Evolutionary conservation across 2,329 filamentous ascomycete species (phyloP), one percentile per base, ranked within the genome.

Genomic region (Cladobotryum mycophilum): DNA sequence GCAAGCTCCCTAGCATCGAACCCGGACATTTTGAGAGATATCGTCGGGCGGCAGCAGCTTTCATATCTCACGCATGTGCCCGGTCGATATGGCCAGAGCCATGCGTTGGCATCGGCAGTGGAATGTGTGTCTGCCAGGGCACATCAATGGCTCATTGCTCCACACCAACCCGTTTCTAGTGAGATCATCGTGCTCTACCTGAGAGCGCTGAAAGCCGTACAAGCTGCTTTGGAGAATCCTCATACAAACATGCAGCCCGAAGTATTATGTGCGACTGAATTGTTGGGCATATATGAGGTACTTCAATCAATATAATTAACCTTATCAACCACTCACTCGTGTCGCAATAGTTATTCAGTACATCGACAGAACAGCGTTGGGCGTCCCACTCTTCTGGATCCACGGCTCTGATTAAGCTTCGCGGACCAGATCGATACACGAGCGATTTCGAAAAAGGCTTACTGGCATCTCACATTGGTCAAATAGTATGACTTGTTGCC

Each of bases 41-140:
- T 46, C 15, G 25, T 50, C 13, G 48, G 48, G 18, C 36, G 25
- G 12, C 42, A 43, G 14, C 36, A 50, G 7, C 41, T 42, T 42
- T 50, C 48, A 12, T 50, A 50, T 22, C 34, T 50, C n/a, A 50
- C 41, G 30, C 45, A 50, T 34, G 36, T 50, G 30, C 48, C 48
- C 4, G 30, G 42, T n/a, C 48, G 48, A 9, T 40, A 45, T 14
- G 48, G 48, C 36, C 36, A 50, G 17, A 50, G 46, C n/a, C 9
- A 37, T 14, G 48, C 48, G 18, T 36, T 50, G 6, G 48, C 45
- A 18, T 45, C 45, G 8, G 48, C 43, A 5, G 48, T 43, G 8
- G 48, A 36, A 18, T 50, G 48, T 46, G 48, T 50, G 14, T 36
- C 48, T 2, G 48, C 48, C 15, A 41, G 48, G 36, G 42, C 43